Evolutionary conservation across 345 rosid species (phyloP).

Genomic region (Murraya koenigii): DNA sequence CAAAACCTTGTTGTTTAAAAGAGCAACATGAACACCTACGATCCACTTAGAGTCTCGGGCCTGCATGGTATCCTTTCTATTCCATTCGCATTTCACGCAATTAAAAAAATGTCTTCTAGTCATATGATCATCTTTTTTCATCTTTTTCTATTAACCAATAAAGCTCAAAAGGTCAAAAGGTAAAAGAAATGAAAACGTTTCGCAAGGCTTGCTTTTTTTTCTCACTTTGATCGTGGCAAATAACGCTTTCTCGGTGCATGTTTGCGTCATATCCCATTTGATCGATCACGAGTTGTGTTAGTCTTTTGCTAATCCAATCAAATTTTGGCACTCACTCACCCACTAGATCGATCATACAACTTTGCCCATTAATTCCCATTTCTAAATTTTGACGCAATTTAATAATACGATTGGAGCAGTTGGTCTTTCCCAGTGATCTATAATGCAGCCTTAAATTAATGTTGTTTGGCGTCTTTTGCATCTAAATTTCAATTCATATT

Average conservation of each 20-base stretch:
- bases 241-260: not conserved
- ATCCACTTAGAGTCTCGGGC: conserved; percentile 6
- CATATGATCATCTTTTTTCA: not conserved
- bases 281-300: not conserved
- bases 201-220: too few relatives aligned
- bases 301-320: not conserved
- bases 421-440: not conserved
- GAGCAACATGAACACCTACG: not conserved
- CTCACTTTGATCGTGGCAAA: not conserved
- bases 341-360: not conserved
- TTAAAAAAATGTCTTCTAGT: not conserved
- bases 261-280: conserved; percentile 3
- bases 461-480: not conserved
- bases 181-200: not conserved
- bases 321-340: not conserved
- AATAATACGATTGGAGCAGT: too few relatives aligned
- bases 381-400: not conserved
- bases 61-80: not conserved
- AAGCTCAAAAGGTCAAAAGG: too few relatives aligned
- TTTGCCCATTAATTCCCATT: not conserved
- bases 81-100: conserved; percentile 9
- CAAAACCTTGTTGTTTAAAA: conserved; percentile 13
- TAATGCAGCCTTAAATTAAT: not conserved
- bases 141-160: not conserved
- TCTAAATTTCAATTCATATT: not conserved